Evolutionary conservation across 2,329 filamentous ascomycete genomes (phyloP), one percentile per base, ranked within the genome.

Genomic region (Harringtonia lauricola): DNA sequence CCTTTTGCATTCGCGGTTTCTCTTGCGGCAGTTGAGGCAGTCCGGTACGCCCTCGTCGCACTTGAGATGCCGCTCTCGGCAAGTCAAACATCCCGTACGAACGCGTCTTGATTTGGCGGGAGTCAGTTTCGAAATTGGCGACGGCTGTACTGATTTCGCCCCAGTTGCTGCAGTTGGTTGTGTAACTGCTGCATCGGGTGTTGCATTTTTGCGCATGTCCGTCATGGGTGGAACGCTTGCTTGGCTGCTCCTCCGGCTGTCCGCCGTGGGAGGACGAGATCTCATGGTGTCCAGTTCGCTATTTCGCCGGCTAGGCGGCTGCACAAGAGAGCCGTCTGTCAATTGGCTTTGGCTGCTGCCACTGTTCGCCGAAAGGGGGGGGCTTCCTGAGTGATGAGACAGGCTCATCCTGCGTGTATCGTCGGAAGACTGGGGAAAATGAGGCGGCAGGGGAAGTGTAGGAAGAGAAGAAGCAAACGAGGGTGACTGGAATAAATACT

Each of bases 31-130:
- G 56, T 95, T 95, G 54, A 83, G 70, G 50, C 74, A 79, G 29
- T 71, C 65, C 7, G 73, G 74, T 4, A 64, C 54, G 6, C 71
- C 81, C 61, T 94, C 87, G 57, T 95, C 89, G 60, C 89, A 95
- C 62, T 95, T 95, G 41, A 95, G 68, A 67, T 95, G 89, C 38
- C 88, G 72, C 60, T 94, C 85, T 52, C 89, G 74, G 62, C 89
- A 95, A 3, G 89, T 95, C 51, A 95, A 66, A 59, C 89, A 95
- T 31, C 89, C 89, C 3, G 89, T 95, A 38, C 90, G 79, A 2
- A 50, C 51, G 4, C 49, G 43, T 24, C 35, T 43, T 15, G 51
- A 39, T 24, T 50, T 51, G 15, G 31, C 6, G 3, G 45, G 45
- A 10, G 35, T 18, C n/a, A n/a, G n/a, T n/a, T n/a, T n/a, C 21